A percentile compares a stretch with the other conserved stretches of the same genome.
Evolutionary conservation across 2,329 filamentous ascomycete species (phyloP).

Genomic region (Ceratocystis lukuohia): DNA sequence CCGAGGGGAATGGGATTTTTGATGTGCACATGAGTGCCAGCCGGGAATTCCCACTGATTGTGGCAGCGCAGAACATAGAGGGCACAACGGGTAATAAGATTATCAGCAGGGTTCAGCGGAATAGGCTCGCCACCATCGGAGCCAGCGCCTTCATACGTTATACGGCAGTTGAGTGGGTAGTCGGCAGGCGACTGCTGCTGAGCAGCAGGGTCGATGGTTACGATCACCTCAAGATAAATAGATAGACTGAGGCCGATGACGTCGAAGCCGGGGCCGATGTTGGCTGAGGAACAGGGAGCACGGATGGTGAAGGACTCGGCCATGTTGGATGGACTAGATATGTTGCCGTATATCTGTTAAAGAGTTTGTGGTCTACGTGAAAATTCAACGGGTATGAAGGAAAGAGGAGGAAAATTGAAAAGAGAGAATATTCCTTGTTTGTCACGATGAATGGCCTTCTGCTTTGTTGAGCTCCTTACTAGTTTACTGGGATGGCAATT

Average conservation of each 20-base stretch:
- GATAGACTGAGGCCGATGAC: constrained; percentile 91
- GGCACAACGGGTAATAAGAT: constrained; percentile 87
- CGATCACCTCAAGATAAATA: constrained; percentile 79
- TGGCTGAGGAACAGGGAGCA: constrained; percentile 89
- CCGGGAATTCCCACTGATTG: constrained; percentile 69
- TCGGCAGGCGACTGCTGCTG: constrained; percentile 31
- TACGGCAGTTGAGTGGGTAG: constrained; percentile 65
- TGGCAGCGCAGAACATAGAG: constrained; percentile 92
- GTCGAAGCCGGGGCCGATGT: constrained; percentile 95
- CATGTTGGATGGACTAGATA: constrained; percentile 26
- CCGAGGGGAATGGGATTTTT: constrained; percentile 90
- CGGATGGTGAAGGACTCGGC: constrained; percentile 53
- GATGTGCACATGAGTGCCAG: constrained; percentile 82
- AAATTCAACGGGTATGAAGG: not conserved
- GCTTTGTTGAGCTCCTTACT: not conserved
- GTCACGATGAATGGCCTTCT: not conserved
- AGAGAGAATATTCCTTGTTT: not conserved
- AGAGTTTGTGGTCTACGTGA: not conserved
- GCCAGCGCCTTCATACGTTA: constrained; percentile 81
- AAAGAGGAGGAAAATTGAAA: not conserved
- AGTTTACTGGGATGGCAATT: not conserved
- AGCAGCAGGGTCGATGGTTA: constrained; percentile 55
- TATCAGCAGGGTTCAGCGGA: constrained; percentile 68
- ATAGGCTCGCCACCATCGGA: constrained; percentile 54
- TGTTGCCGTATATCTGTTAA: not conserved